These are phyloP conservation scores for Boletus fagicola DNA, from an alignment of 768 basidiomycete genomes.

Conservation along the genomic window DNA sequence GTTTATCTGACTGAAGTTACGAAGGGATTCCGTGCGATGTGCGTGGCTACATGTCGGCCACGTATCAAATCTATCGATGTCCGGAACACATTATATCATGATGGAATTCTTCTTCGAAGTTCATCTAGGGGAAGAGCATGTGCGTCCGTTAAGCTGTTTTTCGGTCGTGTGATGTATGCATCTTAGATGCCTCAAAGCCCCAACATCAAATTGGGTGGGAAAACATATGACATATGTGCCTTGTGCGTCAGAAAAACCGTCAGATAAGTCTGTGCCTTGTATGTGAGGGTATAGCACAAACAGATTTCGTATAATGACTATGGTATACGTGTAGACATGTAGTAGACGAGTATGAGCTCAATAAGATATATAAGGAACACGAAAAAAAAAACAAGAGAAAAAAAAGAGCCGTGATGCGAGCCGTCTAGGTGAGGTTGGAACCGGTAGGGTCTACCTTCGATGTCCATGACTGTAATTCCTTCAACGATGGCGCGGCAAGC, in stretches of 20 bases:
- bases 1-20: slow-evolving; percentile 1
- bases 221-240: neutral
- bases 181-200: neutral
- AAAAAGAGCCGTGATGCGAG: neutral
- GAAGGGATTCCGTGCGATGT: neutral
- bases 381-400: neutral
- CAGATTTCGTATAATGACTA: slow-evolving; percentile 17
- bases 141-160: neutral
- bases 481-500: slow-evolving; percentile 74
- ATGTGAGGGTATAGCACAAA: slow-evolving; percentile 9
- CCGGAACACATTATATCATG: slow-evolving; percentile 1
- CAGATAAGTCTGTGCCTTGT: neutral
- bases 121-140: slow-evolving; percentile 3
- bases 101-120: slow-evolving; percentile 12
- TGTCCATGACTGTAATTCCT: slow-evolving; percentile 85
- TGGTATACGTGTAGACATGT: slow-evolving; percentile 30
- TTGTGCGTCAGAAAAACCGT: neutral
- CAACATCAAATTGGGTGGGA: too few species aligned
- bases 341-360: slow-evolving; percentile 16
- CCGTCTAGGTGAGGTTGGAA: slow-evolving; percentile 43
- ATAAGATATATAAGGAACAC: slow-evolving; percentile 16
- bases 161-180: neutral
- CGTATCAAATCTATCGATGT: slow-evolving; percentile 5
- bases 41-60: neutral
- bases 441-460: slow-evolving; percentile 82